These are phyloP conservation scores for Fusarium sp. DNA, from an alignment of 2,329 filamentous ascomycete species.

Conservation along the genomic window DNA sequence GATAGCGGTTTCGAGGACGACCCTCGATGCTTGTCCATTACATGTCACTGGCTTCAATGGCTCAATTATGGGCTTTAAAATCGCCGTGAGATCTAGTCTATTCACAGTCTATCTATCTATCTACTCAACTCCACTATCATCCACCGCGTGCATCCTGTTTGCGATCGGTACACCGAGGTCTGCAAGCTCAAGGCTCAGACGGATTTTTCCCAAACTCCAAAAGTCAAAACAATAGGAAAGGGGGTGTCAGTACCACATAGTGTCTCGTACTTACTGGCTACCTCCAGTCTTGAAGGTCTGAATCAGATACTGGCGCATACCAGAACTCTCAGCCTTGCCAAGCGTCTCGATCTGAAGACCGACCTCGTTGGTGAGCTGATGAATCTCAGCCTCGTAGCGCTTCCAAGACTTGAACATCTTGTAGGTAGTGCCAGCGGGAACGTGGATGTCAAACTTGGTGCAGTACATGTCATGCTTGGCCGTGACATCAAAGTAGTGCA, in stretches of 20 bases:
- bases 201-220: conserved; percentile 2
- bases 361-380: conserved; percentile 19
- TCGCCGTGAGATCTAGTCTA: background rate
- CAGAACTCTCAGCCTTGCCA: conserved; percentile 39
- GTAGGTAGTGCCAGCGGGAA: conserved; percentile 24
- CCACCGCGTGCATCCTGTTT: background rate
- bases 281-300: background rate
- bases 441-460: conserved; percentile 1
- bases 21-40: no score
- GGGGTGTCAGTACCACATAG: fast-evolving
- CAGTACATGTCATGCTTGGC: conserved; percentile 34
- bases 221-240: background rate
- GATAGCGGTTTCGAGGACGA: no score
- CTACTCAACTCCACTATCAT: background rate
- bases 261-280: background rate
- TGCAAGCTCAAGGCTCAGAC: conserved; percentile 10
- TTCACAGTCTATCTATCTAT: background rate
- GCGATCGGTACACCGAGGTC: background rate
- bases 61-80: background rate
- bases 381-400: conserved; percentile 33
- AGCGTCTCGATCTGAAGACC: conserved; percentile 39
- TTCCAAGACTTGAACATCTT: conserved; percentile 49
- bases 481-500: conserved; percentile 43
- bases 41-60: background rate
- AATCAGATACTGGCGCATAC: conserved; percentile 44